A percentile compares a stretch with the other conserved stretches of the same genome.
Evolutionary conservation across 73 alveolate species (phyloP).

Genomic region (Paramecium pentaurelia): DNA sequence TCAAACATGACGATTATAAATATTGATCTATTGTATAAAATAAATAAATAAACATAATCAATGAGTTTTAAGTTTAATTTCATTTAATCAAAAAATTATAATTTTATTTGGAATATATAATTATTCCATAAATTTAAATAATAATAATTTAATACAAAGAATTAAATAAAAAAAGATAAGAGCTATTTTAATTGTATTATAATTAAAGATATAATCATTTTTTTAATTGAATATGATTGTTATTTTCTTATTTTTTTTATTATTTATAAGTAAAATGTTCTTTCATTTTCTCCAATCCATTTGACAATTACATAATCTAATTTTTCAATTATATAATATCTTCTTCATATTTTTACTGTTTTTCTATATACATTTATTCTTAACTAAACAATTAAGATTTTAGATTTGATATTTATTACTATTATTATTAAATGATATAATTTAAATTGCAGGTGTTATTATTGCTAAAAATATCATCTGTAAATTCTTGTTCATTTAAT

Average conservation of each 20-base stretch:
- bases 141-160: no score
- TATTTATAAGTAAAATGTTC: neutral
- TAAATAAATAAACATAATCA: neutral
- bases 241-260: neutral
- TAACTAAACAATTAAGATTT: neutral
- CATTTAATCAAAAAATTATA: no score
- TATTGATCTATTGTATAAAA: conserved; percentile 66
- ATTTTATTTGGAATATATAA: no score
- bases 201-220: neutral
- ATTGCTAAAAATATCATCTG: neutral
- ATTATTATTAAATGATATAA: neutral
- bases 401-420: neutral
- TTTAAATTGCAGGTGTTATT: neutral
- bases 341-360: neutral
- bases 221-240: neutral
- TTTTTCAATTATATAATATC: neutral
- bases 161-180: no score
- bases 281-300: neutral
- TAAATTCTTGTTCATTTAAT: neutral
- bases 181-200: neutral
- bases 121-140: neutral
- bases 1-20: conserved; percentile 86
- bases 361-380: neutral
- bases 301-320: neutral
- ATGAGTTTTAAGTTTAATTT: no score